Evolutionary conservation across 371 early-diverging fungal species (phyloP).

Genomic region (Saksenaea oblongispora): DNA sequence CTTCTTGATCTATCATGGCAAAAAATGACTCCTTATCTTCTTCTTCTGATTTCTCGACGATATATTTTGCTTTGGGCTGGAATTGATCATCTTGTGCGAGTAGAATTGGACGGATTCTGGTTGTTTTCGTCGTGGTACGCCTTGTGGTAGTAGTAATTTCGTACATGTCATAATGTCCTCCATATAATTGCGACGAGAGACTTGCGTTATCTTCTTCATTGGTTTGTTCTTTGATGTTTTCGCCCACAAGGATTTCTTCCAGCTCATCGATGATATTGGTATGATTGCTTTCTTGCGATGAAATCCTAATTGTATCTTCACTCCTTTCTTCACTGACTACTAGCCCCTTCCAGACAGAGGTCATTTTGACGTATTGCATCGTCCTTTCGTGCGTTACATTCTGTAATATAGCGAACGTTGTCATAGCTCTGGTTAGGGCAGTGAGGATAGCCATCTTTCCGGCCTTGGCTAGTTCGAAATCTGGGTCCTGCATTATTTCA

Average conservation of each 20-base stretch:
- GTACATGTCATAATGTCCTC: conserved; percentile 21
- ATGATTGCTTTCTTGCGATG: not conserved
- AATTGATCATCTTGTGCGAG: conserved; percentile 7
- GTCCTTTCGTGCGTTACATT: conserved; percentile 66
- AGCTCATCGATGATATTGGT: conserved; percentile 15
- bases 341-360: conserved; percentile 46
- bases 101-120: conserved; percentile 39
- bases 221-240: not conserved
- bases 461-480: conserved; percentile 54
- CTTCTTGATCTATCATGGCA: conserved; percentile 32
- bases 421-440: conserved; percentile 74
- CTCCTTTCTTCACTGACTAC: conserved; percentile 34
- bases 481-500: conserved; percentile 67
- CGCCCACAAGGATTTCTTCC: not conserved
- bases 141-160: conserved; percentile 41
- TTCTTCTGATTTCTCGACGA: conserved; percentile 34
- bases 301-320: not conserved
- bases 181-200: not conserved
- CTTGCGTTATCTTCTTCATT: not conserved
- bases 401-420: conserved; percentile 81
- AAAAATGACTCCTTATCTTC: conserved; percentile 38
- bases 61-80: conserved; percentile 26
- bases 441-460: conserved; percentile 68
- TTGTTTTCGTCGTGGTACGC: conserved; percentile 33
- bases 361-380: conserved; percentile 36